Conservation (phyloP, 306 rosid species). For the Quercus dentata region DNA sequence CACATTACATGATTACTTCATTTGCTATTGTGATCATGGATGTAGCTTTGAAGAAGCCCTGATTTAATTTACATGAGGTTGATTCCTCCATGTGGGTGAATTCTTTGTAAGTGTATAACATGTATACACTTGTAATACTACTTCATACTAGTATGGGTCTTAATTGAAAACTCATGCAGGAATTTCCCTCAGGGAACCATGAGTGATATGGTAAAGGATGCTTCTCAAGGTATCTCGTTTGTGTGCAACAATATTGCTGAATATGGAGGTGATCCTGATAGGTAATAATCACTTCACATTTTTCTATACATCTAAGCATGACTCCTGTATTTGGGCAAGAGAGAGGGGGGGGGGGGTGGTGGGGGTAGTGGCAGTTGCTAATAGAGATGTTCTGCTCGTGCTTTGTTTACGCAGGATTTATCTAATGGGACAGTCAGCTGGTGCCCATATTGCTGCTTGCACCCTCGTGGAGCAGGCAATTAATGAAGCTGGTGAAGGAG, state of each 20-base stretch:
- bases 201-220: slow-evolving; percentile 77
- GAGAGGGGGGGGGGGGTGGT: too few species aligned
- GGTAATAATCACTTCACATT: slow-evolving; percentile 29
- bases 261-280: slow-evolving; percentile 89
- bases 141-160: slow-evolving; percentile 10
- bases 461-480: slow-evolving; percentile 77
- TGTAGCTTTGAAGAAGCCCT: background rate
- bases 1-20: background rate
- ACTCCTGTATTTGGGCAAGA: too few species aligned
- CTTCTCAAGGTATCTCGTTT: slow-evolving; percentile 88
- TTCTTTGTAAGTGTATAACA: slow-evolving; percentile 2
- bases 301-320: background rate
- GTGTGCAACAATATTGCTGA: slow-evolving; percentile 85
- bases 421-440: slow-evolving; percentile 98
- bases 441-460: slow-evolving; percentile 96
- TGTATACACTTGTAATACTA: background rate
- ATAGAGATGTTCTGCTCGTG: slow-evolving; percentile 16
- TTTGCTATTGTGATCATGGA: background rate
- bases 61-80: background rate
- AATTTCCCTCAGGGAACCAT: slow-evolving; percentile 97
- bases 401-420: slow-evolving; percentile 52
- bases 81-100: background rate
- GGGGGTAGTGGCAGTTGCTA: background rate
- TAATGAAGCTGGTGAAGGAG: slow-evolving; percentile 91
- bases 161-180: slow-evolving; percentile 37